Evolutionary conservation across 2,329 filamentous ascomycete species (phyloP).

Genomic region (Arthrobotrys sinensis): DNA sequence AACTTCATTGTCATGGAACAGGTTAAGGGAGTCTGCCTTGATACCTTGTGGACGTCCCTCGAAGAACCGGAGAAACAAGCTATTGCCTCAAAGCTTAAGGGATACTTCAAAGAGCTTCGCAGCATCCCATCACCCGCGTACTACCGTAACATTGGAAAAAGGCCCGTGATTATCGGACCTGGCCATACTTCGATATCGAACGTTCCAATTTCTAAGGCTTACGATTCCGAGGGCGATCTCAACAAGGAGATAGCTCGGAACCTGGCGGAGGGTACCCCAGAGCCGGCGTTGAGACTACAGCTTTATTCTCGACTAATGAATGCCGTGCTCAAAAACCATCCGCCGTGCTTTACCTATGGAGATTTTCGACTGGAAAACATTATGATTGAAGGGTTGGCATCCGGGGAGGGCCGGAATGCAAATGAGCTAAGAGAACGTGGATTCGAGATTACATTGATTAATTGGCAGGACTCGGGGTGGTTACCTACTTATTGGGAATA

Average conservation of each 20-base stretch:
- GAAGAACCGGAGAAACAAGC: not conserved
- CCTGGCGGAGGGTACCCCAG: not conserved
- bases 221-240: not conserved
- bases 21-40: not conserved
- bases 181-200: not conserved
- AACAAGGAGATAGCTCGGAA: not conserved
- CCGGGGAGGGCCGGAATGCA: too few relatives aligned
- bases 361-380: not conserved
- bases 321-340: conserved; percentile 1
- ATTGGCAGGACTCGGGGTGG: conserved; percentile 21
- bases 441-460: conserved; percentile 5
- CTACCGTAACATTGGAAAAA: conserved; percentile 10
- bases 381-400: not conserved
- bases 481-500: conserved; percentile 18
- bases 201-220: not conserved
- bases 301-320: not conserved
- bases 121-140: not conserved
- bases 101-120: conserved; percentile 3
- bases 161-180: not conserved
- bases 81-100: conserved; percentile 3
- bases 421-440: too few relatives aligned
- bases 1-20: conserved; percentile 27
- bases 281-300: not conserved
- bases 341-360: conserved; percentile 11
- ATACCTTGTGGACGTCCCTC: not conserved